Evolutionary conservation across 2,329 filamentous ascomycete genomes (phyloP).

Genomic region (Trichoderma koningii): DNA sequence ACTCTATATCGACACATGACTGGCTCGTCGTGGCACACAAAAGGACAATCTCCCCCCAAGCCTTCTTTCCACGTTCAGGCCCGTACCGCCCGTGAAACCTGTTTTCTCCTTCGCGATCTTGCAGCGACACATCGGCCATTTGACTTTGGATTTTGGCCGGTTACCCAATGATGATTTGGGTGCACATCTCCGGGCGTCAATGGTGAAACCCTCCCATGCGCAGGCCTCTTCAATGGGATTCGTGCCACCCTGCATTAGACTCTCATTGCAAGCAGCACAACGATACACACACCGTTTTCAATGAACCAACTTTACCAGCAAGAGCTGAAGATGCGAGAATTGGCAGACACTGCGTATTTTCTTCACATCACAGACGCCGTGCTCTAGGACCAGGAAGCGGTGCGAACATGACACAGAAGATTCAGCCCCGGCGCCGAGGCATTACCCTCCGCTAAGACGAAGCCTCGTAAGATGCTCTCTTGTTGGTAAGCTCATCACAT

Average conservation of each 20-base stretch:
- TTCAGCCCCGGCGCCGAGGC: neutral
- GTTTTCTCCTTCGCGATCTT: conserved; percentile 19
- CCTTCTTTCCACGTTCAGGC: conserved; percentile 2
- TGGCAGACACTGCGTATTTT: neutral
- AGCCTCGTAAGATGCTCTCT: neutral
- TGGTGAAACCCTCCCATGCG: conserved; percentile 20
- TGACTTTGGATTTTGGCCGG: neutral
- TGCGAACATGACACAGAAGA: conserved; percentile 5
- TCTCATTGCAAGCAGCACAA: neutral
- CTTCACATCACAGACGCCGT: neutral
- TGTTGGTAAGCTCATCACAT: neutral
- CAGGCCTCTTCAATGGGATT: neutral
- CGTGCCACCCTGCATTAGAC: neutral
- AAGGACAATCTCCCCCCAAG: neutral
- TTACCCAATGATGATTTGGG: conserved; percentile 6
- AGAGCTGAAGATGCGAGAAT: neutral
- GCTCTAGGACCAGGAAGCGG: neutral
- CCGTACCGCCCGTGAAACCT: conserved; percentile 12
- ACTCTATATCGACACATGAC: conserved; percentile 15
- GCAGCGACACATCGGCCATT: conserved; percentile 10
- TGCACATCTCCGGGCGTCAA: conserved; percentile 7
- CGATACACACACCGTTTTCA: conserved; percentile 5
- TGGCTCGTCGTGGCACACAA: conserved; percentile 1
- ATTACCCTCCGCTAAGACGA: neutral
- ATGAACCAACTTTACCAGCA: neutral